phyloP scores from a whole-genome alignment of 768 basidiomycete species.

The Scleroderma citrinum region DNA sequence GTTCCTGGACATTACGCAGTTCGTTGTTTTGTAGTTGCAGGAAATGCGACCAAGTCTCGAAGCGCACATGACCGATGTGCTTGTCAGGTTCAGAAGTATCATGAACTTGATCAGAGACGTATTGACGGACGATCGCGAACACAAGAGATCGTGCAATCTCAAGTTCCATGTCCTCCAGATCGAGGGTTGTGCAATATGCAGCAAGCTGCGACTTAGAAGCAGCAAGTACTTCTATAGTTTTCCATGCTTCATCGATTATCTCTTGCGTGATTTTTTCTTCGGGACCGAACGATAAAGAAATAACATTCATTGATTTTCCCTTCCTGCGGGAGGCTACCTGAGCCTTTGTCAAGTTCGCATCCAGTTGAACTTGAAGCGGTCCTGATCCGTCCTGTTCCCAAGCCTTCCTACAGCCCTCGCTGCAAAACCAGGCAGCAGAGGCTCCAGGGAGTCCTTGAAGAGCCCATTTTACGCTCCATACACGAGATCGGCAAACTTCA shows the following conservation, averaged over 20 bases:
- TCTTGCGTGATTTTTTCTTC: constrained; percentile 30
- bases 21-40: constrained; percentile 57
- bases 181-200: constrained; percentile 21
- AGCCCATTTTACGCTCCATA: constrained; percentile 39
- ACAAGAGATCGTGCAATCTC: constrained; percentile 55
- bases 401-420: constrained; percentile 36
- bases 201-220: constrained; percentile 18
- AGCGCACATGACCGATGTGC: neutral
- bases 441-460: constrained; percentile 18
- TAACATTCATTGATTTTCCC: constrained; percentile 14
- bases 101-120: constrained; percentile 18
- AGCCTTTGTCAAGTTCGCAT: constrained; percentile 33
- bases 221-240: constrained; percentile 28
- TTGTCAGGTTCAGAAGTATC: constrained; percentile 1
- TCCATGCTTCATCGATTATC: constrained; percentile 43
- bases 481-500: constrained; percentile 22
- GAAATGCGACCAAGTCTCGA: constrained; percentile 43
- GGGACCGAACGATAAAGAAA: constrained; percentile 9
- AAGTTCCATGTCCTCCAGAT: constrained; percentile 47
- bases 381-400: constrained; percentile 38
- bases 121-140: constrained; percentile 43
- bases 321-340: constrained; percentile 24
- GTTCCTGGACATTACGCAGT: constrained; percentile 36
- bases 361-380: constrained; percentile 26
- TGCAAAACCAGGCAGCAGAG: constrained; percentile 54